Percentiles rank a stretch among this genome's conserved stretches.
Conservation (phyloP, 2,329 filamentous ascomycete species). For the Lachnellula hyalina region DNA sequence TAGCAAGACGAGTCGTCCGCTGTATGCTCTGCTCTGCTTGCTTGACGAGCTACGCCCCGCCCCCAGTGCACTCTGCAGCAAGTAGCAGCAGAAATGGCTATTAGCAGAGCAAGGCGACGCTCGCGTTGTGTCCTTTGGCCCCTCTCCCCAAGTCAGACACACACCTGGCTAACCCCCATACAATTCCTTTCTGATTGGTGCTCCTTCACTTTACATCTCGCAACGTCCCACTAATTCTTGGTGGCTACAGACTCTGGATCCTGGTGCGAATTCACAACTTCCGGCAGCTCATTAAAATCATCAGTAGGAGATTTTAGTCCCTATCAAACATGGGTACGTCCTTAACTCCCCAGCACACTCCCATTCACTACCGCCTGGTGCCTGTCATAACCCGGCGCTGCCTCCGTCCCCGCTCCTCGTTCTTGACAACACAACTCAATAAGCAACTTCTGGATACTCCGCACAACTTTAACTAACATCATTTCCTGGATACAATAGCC, state of each 20-base stretch:
- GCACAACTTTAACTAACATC: conserved; percentile 4
- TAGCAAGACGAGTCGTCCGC: too few species aligned
- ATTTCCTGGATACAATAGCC: conserved; percentile 1
- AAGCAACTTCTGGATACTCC: neutral
- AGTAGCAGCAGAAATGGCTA: neutral
- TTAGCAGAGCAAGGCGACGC: neutral
- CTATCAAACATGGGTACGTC: conserved; percentile 14
- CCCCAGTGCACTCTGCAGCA: neutral
- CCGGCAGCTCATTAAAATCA: conserved; percentile 13
- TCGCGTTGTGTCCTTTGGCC: neutral
- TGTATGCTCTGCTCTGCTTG: too few species aligned
- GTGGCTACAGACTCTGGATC: conserved; percentile 14
- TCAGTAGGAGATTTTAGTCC: conserved; percentile 4
- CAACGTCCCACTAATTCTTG: conserved; percentile 13
- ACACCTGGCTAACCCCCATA: neutral
- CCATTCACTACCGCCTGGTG: conserved; percentile 5
- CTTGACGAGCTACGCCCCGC: too few species aligned
- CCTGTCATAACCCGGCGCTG: conserved; percentile 1
- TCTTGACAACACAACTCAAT: conserved; percentile 3
- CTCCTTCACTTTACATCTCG: conserved; percentile 1
- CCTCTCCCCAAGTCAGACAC: conserved; percentile 1
- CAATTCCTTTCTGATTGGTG: neutral
- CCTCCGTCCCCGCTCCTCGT: neutral
- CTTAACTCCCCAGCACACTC: conserved; percentile 6
- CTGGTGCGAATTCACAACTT: conserved; percentile 11